Evolutionary conservation across 2,329 filamentous ascomycete species (phyloP), one percentile per base, ranked within the genome.

Genomic region (Gyromitra esculenta): DNA sequence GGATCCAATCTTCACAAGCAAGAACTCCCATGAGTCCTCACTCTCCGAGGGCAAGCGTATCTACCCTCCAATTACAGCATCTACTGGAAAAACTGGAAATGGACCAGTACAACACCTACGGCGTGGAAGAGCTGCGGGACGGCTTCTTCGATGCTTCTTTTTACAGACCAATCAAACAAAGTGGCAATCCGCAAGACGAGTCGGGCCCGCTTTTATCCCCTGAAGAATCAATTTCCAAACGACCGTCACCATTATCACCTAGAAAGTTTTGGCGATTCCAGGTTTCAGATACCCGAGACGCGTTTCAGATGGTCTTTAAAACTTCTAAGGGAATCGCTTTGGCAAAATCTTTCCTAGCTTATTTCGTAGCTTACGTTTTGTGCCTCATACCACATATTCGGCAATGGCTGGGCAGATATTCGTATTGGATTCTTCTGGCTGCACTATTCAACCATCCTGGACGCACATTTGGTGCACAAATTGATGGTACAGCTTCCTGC

Each of bases 361-460:
- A 88, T 81, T 88, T 88, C 78, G 83, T 86, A 60, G 85, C 87
- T 1, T 89, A 89, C 80, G 81, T 87, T 1, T 80, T 89, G 18
- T 89, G 88, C 78, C 85, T 89, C 1, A 81, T 89, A 4, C 87
- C 87, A 0, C 80, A 80, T 1, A 83, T 86, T 3, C 83, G 84
- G n/a, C 73, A 81, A n/a, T 87, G 85, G 85, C 83, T 89, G 2
- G 88, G 88, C 1, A 84, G 82, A 15, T 87, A 88, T 79, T 84
- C 84, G 77, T 89, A 89, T 79, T 85, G 89, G 75, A 86, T 88
- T 84, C 85, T 84, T 2, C 81, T 90, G 62, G 89, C 88, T 1
- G 83, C 86, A n/a, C 85, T 89, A 21, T 79, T 89, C 57, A 89
- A 89, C 74, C 88, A 90, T 79, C 85, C 88, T 1, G 87, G 86